Evolutionary conservation across 1,284 basidiomycete genomes (phyloP), one percentile per base, ranked within the genome.

Genomic region (Rhodotorula sp.): DNA sequence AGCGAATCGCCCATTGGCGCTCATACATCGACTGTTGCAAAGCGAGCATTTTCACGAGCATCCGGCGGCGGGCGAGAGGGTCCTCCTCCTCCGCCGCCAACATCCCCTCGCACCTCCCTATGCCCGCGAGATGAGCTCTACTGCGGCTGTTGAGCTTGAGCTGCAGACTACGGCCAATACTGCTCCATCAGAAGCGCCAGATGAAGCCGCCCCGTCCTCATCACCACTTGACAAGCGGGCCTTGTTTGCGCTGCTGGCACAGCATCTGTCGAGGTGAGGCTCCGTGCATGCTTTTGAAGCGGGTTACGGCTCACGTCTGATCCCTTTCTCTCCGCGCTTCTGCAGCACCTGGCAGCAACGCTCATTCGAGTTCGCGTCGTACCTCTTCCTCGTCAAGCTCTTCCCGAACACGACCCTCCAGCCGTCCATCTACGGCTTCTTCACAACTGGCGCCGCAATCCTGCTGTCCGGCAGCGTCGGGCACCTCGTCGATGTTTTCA

Each of bases 391-490:
- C 62, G 83, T 87, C 64, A 79, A 80, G 12, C 79, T 85, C 34
- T 87, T 85, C 78, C 83, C 84, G n/a, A 80, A 82, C 63, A 85
- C 85, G 1, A 81, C 86, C 1, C 80, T 87, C 0, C 85, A 86
- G 1, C 83, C 85, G 0, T 86, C 86, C 10, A 78, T 87, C 54
- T 86, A 85, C 71, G 84, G 84, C 22, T 84, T 85, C 67, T 77
- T 82, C 64, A 83, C 83, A 0, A 85, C 84, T 2, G 82, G 81
- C 29, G 75, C 78, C 2, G 82, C 81, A 9, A 79, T 85, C 27
- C 25, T 83, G 1, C 77, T 82, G 17, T 78, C 80, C 4, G 80
- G 83, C 41, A 82, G 80, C 71, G 82, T 84, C 12, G 86, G 86
- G 0, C 78, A 79, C 1, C 77, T 84, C 21, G 84, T 87, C 27